A percentile compares a stretch with the other conserved stretches of the same genome.
Conservation (phyloP, 73 alveolate genomes). For the Breviolum minutum region DNA sequence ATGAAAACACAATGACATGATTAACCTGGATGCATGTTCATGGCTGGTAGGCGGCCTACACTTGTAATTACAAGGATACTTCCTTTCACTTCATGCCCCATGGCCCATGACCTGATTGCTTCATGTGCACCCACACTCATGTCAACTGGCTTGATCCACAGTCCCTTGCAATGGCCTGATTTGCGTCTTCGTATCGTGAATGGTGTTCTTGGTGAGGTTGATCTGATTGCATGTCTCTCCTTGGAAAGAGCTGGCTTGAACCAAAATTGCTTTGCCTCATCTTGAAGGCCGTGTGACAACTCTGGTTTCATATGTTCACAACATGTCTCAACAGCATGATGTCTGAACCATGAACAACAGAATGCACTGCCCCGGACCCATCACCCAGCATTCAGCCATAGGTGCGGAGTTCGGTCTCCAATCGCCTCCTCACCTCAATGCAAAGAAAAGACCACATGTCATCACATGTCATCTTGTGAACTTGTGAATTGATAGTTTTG, state of each 20-base stretch:
- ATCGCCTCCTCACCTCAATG: constrained; percentile 3
- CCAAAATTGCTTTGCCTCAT: neutral
- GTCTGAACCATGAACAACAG: neutral
- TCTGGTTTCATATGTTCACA: too few relatives aligned
- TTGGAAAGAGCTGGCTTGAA: neutral
- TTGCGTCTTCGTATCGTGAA: constrained; percentile 40
- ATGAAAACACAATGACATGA: too few relatives aligned
- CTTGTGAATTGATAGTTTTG: neutral
- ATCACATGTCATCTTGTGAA: neutral
- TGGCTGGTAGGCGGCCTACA: too few relatives aligned
- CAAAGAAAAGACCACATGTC: neutral
- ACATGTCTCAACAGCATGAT: too few relatives aligned
- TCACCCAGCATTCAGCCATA: neutral
- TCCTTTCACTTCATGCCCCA: neutral
- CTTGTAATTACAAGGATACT: too few relatives aligned
- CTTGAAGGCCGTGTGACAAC: neutral
- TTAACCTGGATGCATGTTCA: too few relatives aligned
- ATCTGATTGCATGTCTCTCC: constrained; percentile 48
- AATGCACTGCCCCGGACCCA: too few relatives aligned
- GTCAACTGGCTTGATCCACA: too few relatives aligned
- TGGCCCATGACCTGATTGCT: neutral
- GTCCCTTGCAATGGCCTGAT: neutral
- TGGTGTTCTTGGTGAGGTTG: constrained; percentile 25
- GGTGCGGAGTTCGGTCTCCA: constrained; percentile 12
- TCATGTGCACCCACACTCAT: too few relatives aligned